phyloP scores from a whole-genome alignment of 1,284 basidiomycete species.

The Trichosporon asahii region DNA sequence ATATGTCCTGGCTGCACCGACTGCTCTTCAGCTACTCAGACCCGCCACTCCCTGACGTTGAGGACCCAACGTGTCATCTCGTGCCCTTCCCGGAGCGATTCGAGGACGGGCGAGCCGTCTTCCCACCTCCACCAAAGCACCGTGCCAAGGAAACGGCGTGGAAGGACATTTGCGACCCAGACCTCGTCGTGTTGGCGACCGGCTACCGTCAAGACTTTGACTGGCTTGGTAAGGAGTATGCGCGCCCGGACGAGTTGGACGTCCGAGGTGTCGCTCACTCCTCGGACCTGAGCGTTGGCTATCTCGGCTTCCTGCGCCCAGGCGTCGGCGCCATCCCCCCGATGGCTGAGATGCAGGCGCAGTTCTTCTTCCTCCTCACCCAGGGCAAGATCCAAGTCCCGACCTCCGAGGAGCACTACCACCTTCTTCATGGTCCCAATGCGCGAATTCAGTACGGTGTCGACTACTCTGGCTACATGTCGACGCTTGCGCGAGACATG shows the following conservation, averaged over 20 bases:
- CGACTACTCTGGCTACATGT: constrained; percentile 57
- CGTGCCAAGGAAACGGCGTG: constrained; percentile 39
- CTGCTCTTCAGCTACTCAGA: constrained; percentile 60
- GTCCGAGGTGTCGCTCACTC: constrained; percentile 58
- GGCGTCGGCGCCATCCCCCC: constrained; percentile 67
- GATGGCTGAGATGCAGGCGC: constrained; percentile 63
- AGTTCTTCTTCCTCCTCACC: constrained; percentile 62
- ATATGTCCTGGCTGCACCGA: constrained; percentile 54
- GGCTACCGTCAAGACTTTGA: constrained; percentile 55
- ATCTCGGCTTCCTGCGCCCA: constrained; percentile 64
- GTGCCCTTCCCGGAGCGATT: constrained; percentile 62
- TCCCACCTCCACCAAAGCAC: constrained; percentile 50
- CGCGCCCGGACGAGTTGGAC: constrained; percentile 57
- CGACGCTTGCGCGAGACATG: constrained; percentile 62
- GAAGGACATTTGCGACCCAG: constrained; percentile 38
- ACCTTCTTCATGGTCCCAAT: constrained; percentile 58
- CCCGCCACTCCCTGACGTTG: constrained; percentile 55
- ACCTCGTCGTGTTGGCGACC: constrained; percentile 53
- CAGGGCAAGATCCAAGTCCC: constrained; percentile 55
- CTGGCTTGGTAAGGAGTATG: constrained; percentile 59
- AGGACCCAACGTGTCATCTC: constrained; percentile 59
- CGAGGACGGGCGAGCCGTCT: constrained; percentile 57
- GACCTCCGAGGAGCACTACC: constrained; percentile 59
- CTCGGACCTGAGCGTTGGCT: constrained; percentile 58
- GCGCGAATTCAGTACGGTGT: constrained; percentile 63